Conservation (phyloP, 2,329 filamentous ascomycete species). For the Incumbomyces delicatus region DNA sequence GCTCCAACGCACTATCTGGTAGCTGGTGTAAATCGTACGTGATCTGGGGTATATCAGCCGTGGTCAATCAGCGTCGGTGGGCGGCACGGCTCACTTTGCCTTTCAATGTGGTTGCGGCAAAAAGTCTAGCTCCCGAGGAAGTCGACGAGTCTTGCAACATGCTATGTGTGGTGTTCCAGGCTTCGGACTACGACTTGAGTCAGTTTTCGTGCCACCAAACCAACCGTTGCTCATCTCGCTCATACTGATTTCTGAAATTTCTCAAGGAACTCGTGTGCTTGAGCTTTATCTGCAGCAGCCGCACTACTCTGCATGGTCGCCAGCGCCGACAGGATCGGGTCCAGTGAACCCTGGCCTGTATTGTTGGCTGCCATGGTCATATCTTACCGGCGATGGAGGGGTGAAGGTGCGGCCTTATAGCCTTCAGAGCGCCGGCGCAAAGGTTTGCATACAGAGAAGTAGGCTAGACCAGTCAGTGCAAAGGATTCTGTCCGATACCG, state of each 20-base stretch:
- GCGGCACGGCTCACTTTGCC: slow-evolving; percentile 63
- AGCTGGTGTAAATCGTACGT: slow-evolving; percentile 93
- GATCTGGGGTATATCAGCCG: slow-evolving; percentile 51
- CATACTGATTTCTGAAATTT: slow-evolving; percentile 93
- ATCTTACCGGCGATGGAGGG: slow-evolving; percentile 12
- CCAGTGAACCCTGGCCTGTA: slow-evolving; percentile 58
- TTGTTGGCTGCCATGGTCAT: slow-evolving; percentile 58
- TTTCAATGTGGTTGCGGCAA: slow-evolving; percentile 92
- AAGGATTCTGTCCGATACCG: slow-evolving; percentile 1
- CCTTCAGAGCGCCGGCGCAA: slow-evolving; percentile 6
- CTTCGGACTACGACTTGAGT: slow-evolving; percentile 43
- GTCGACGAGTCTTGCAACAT: slow-evolving; percentile 70
- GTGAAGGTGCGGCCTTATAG: slow-evolving; percentile 11
- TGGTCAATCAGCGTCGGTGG: slow-evolving; percentile 8
- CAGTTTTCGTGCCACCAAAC: neutral
- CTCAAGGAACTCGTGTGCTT: slow-evolving; percentile 84
- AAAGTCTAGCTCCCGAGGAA: slow-evolving; percentile 78
- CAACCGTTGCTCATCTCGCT: slow-evolving; percentile 23
- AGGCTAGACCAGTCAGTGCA: neutral
- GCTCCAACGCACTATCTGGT: slow-evolving; percentile 60
- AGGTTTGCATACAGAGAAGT: slow-evolving; percentile 8
- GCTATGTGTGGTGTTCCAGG: slow-evolving; percentile 79
- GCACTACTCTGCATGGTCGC: slow-evolving; percentile 80
- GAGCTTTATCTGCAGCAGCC: slow-evolving; percentile 72
- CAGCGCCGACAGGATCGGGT: slow-evolving; percentile 78